These are phyloP conservation scores for Closterium sp. DNA, from an alignment of 139 green algal species.

Conservation along the genomic window DNA sequence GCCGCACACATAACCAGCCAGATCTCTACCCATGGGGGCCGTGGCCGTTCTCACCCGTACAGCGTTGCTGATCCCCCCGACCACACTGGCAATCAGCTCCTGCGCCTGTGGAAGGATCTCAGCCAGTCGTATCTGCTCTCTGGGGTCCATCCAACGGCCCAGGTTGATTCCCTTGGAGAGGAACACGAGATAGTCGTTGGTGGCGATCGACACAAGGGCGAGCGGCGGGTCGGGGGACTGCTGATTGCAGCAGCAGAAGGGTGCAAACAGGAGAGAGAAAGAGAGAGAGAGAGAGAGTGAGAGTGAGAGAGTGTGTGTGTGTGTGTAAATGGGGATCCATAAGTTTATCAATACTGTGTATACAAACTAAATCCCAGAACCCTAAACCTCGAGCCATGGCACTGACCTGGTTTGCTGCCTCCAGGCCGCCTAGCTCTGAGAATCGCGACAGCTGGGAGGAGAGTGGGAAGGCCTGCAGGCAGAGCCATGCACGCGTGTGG, in stretches of 20 bases:
- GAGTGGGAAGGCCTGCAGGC: neutral
- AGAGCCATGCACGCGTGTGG: neutral
- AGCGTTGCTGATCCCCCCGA: neutral
- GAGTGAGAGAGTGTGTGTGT: too few relatives aligned
- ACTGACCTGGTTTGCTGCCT: neutral
- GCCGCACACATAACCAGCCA: too few relatives aligned
- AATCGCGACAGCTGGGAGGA: neutral
- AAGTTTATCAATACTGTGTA: too few relatives aligned
- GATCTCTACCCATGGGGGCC: neutral
- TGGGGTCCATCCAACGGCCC: neutral
- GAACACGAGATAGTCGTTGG: neutral
- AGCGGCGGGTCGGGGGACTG: neutral
- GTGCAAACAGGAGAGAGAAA: neutral
- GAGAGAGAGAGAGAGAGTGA: too few relatives aligned
- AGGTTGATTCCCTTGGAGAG: neutral
- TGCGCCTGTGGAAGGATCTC: neutral
- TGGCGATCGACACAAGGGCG: neutral
- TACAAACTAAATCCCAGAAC: too few relatives aligned
- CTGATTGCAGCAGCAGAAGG: too few relatives aligned
- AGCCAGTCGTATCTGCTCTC: neutral
- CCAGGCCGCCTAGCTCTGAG: neutral
- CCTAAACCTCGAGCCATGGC: neutral
- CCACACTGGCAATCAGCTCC: neutral
- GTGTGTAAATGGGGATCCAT: too few relatives aligned
- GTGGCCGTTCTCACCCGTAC: neutral